A percentile compares a stretch with the other conserved stretches of the same genome.
phyloP scores from a whole-genome alignment of 257 asterid genomes.

The Solanum lycopersicoides region DNA sequence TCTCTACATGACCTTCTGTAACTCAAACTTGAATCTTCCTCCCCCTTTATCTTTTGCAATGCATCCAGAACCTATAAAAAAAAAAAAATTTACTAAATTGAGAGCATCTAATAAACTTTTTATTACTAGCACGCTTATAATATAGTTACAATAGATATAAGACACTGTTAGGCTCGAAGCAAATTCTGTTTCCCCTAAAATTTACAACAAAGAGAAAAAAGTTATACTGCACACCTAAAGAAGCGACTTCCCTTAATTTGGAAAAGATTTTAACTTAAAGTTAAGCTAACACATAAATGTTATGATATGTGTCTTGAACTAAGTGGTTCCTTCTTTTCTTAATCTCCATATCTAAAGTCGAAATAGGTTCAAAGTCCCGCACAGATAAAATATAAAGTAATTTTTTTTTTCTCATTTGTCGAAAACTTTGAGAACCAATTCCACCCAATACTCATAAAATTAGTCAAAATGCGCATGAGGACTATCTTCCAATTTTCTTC shows the following conservation, averaged over 20 bases:
- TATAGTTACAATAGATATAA: neutral
- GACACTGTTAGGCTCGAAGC: neutral
- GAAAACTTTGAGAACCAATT: neutral
- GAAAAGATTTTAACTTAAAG: fast-evolving
- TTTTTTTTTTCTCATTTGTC: neutral
- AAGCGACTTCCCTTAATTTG: neutral
- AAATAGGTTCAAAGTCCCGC: neutral
- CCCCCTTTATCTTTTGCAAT: slow-evolving; percentile 52
- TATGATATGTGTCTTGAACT: too few relatives aligned
- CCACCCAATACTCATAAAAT: too few relatives aligned
- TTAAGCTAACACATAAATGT: too few relatives aligned
- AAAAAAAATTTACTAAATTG: neutral
- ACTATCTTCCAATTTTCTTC: neutral
- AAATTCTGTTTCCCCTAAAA: neutral
- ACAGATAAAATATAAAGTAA: too few relatives aligned
- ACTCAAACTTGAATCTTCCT: slow-evolving; percentile 51
- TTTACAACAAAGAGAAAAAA: neutral
- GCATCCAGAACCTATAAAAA: slow-evolving; percentile 63
- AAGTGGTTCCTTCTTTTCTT: neutral
- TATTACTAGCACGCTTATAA: neutral
- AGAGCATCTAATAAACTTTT: neutral
- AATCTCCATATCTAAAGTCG: neutral
- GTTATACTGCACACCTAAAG: neutral
- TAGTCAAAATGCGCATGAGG: too few relatives aligned
- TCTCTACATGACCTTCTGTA: slow-evolving; percentile 68